phyloP scores from a whole-genome alignment of 345 rosid species.

The Salix purpurea region DNA sequence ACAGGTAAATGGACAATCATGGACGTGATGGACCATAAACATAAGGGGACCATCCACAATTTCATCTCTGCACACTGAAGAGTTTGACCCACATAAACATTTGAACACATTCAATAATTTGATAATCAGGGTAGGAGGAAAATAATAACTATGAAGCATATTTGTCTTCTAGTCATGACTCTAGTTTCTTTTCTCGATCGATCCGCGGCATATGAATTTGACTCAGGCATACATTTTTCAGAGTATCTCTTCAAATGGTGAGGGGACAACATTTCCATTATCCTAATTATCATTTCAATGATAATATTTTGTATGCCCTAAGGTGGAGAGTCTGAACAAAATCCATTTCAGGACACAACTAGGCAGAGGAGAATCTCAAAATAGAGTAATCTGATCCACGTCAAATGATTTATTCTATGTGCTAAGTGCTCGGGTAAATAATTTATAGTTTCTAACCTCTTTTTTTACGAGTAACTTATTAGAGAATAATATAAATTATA shows the following conservation, averaged over 20 bases:
- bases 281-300: not conserved
- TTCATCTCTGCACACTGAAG: not conserved
- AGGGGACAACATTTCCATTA: conserved; percentile 2
- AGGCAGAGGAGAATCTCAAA: not conserved
- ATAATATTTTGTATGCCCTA: not conserved
- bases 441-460: not conserved
- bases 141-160: not conserved
- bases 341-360: conserved; percentile 2
- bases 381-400: conserved; percentile 2
- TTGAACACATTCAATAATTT: not conserved
- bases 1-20: not conserved
- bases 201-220: not conserved
- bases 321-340: conserved; percentile 10
- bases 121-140: not conserved
- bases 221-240: not conserved
- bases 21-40: not conserved
- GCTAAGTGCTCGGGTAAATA: not conserved
- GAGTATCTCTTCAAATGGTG: not conserved
- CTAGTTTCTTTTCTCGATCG: not conserved
- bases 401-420: not conserved
- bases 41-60: not conserved
- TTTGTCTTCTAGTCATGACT: not conserved
- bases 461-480: not conserved
- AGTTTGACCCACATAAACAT: too few relatives aligned
- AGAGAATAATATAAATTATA: too few relatives aligned